Percentiles rank a stretch among this genome's conserved stretches.
These are phyloP conservation scores for Heracleum sosnowskyi DNA, from an alignment of 129 eudicot genomes.

Conservation along the genomic window DNA sequence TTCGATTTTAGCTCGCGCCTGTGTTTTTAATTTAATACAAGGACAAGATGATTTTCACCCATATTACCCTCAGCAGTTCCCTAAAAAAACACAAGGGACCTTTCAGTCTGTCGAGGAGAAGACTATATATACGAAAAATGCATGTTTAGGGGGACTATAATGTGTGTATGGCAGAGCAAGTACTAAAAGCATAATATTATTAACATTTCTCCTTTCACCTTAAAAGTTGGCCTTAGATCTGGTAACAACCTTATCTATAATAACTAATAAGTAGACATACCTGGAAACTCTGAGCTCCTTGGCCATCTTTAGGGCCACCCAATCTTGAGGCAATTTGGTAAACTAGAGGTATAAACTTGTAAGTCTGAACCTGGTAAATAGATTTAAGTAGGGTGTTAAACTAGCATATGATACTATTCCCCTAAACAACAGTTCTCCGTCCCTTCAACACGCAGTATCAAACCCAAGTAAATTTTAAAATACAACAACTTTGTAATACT, in stretches of 20 bases:
- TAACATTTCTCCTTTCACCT: neutral
- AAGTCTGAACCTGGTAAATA: constrained; percentile 70
- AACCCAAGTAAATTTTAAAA: neutral
- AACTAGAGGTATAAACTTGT: constrained; percentile 87
- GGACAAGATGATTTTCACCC: neutral
- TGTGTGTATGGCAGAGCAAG: neutral
- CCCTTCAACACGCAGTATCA: neutral
- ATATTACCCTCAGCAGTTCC: neutral
- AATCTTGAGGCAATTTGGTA: constrained; percentile 96
- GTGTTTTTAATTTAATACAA: neutral
- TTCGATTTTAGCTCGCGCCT: neutral
- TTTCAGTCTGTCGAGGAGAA: neutral
- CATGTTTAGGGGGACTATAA: neutral
- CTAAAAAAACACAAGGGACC: neutral
- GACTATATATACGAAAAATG: neutral
- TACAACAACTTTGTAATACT: neutral
- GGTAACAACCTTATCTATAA: neutral
- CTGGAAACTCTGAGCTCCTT: constrained; percentile 80
- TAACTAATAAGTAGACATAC: constrained; percentile 26
- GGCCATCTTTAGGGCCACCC: constrained; percentile 74
- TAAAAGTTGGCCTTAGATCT: neutral
- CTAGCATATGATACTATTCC: neutral
- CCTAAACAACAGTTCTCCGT: neutral
- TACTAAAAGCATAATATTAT: neutral
- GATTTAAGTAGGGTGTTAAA: neutral